phyloP scores from a whole-genome alignment of 768 basidiomycete species.

The Phanerochaete sordida region DNA sequence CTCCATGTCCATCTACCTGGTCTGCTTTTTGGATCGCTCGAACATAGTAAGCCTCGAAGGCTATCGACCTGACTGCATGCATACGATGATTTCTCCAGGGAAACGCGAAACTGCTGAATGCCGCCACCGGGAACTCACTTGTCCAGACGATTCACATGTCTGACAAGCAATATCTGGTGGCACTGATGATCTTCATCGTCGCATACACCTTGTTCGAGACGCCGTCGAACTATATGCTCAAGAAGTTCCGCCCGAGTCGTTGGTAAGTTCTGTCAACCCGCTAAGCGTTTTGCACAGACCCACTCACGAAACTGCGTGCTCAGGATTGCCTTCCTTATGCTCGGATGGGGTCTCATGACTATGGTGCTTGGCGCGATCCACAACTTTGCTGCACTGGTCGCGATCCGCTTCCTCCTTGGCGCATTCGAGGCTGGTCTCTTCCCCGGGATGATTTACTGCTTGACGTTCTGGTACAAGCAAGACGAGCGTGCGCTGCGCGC shows the following conservation, averaged over 20 bases:
- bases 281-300: no score
- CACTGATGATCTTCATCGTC: conserved; percentile 36
- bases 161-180: conserved; percentile 31
- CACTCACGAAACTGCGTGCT: background rate
- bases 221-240: conserved; percentile 38
- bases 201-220: conserved; percentile 39
- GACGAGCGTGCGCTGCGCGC: conserved; percentile 27
- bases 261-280: conserved; percentile 21
- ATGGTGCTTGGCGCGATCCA: conserved; percentile 35
- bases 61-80: background rate
- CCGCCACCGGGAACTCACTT: conserved; percentile 28
- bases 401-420: conserved; percentile 41
- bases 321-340: conserved; percentile 35
- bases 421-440: conserved; percentile 40
- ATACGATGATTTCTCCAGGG: conserved; percentile 12
- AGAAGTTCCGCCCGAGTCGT: conserved; percentile 32
- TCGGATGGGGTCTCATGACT: conserved; percentile 36
- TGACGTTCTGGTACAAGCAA: conserved; percentile 45
- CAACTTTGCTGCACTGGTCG: conserved; percentile 35
- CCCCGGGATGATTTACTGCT: conserved; percentile 38
- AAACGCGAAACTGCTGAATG: conserved; percentile 32
- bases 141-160: conserved; percentile 26
- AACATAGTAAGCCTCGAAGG: conserved; percentile 18
- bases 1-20: conserved; percentile 20
- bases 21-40: conserved; percentile 23